A percentile compares a stretch with the other conserved stretches of the same genome.
These are phyloP conservation scores for Cercospora nicotianae DNA, from an alignment of 2,329 filamentous ascomycete species.

Conservation along the genomic window DNA sequence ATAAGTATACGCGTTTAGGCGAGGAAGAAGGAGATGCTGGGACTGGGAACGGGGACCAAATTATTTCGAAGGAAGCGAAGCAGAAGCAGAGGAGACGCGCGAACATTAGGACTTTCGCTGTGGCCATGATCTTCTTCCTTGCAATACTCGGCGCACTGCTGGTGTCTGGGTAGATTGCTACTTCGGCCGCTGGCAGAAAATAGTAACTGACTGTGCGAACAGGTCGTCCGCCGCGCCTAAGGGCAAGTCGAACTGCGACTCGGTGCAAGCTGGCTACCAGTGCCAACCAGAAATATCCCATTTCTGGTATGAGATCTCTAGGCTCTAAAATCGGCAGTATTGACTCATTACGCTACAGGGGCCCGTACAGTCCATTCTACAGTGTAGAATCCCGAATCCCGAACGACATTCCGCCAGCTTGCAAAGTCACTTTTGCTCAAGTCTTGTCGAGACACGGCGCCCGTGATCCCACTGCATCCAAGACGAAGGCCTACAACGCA, in stretches of 20 bases:
- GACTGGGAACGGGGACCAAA: not conserved
- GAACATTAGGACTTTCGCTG: not conserved
- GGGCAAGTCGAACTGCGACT: slow-evolving; percentile 28
- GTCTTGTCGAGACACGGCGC: slow-evolving; percentile 82
- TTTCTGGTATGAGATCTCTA: slow-evolving; percentile 53
- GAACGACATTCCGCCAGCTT: slow-evolving; percentile 62
- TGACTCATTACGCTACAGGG: slow-evolving; percentile 39
- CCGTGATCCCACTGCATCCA: slow-evolving; percentile 72
- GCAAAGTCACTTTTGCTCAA: slow-evolving; percentile 75
- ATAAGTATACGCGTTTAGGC: slow-evolving; percentile 14
- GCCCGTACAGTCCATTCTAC: slow-evolving; percentile 86
- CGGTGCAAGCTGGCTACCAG: slow-evolving; percentile 55
- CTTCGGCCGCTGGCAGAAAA: not conserved
- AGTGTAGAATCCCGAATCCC: slow-evolving; percentile 68
- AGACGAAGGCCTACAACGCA: slow-evolving; percentile 62
- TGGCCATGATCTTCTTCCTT: slow-evolving; percentile 19
- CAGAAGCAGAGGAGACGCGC: not conserved
- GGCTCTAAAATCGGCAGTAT: not conserved
- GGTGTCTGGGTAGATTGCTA: slow-evolving; percentile 18
- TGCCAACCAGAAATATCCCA: slow-evolving; percentile 64
- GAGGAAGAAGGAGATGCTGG: slow-evolving; percentile 5
- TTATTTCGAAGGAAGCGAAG: slow-evolving; percentile 1
- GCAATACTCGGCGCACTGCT: slow-evolving; percentile 18
- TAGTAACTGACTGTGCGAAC: not conserved
- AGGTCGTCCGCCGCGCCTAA: slow-evolving; percentile 14